A percentile compares a stretch with the other conserved stretches of the same genome.
Evolutionary conservation across 208 protist genomes (phyloP).

Genomic region (Leishmania aethiopica): DNA sequence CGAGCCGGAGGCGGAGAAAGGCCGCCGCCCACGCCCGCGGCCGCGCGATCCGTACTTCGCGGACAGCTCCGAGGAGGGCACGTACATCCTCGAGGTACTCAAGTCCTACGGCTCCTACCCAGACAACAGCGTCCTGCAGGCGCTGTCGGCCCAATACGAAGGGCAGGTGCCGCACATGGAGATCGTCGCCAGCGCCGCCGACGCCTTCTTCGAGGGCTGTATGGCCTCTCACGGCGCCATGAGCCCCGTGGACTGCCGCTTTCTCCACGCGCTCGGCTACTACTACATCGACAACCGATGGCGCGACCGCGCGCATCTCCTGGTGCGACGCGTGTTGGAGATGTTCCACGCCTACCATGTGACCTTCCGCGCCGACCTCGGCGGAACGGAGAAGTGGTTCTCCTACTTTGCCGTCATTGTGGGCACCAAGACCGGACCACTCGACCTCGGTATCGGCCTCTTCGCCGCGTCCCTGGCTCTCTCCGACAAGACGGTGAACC

Average conservation of each 20-base stretch:
- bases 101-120: constrained; percentile 51
- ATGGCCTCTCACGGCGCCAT: constrained; percentile 38
- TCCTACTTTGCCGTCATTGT: constrained; percentile 57
- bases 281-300: constrained; percentile 57
- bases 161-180: constrained; percentile 23
- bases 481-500: constrained; percentile 35
- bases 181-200: constrained; percentile 33
- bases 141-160: constrained; percentile 36
- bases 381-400: constrained; percentile 37
- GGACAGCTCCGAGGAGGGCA: constrained; percentile 50
- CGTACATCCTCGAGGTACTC: constrained; percentile 66
- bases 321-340: constrained; percentile 47
- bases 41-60: constrained; percentile 37
- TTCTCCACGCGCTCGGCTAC: constrained; percentile 44
- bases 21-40: constrained; percentile 11
- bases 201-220: constrained; percentile 46
- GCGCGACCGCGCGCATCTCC: constrained; percentile 39
- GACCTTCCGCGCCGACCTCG: constrained; percentile 38
- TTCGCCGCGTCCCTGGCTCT: constrained; percentile 57
- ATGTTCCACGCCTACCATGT: constrained; percentile 59
- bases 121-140: constrained; percentile 58
- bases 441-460: constrained; percentile 75
- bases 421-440: constrained; percentile 71
- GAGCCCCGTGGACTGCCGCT: constrained; percentile 46
- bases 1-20: constrained; percentile 21